Evolutionary conservation across 2,329 filamentous ascomycete genomes (phyloP), one percentile per base, ranked within the genome.

Genomic region (Hortaea sp.): DNA sequence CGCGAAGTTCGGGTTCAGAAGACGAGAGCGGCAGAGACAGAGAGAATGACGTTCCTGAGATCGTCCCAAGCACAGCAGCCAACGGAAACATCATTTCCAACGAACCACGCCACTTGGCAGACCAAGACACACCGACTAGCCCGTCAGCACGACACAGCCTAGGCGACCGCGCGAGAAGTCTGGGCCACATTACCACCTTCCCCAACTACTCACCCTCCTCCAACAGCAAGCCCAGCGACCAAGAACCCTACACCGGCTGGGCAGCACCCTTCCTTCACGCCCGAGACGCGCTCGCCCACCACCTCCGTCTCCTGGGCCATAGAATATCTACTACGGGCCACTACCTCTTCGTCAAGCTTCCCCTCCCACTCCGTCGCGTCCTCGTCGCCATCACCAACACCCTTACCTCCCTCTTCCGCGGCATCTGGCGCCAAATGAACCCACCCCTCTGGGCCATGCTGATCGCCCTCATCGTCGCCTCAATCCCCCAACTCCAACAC

Each of bases 371-470:
- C 0, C 79, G 82, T 56, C 73, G 67, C 43, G 54, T 62, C 5
- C 58, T 81, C 4, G 65, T 69, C 7, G 68, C 63, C 27, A 52
- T 69, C 12, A 68, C 64, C 39, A 64, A 59, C 30, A 67, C 64
- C 38, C 44, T 69, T 29, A 57, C 56, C 65, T 76, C 64, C 51
- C 82, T 86, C 56, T 67, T 78, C 55, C 68, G 68, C 42, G 88
- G 88, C 44, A 63, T 89, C 9, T 92, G 85, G 85, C 84, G 85
- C 41, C 95, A 95, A 65, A 97, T 98, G 90, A 97, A 97, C 67
- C 90, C 92, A 38, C 92, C 92, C 1, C 80, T 98, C 28, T 97
- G 89, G 88, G 89, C 92, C 29, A 97, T 98, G 92, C 71, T 97
- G 31, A 72, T 82, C 35, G 87, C 92, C n/a, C 82, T 97, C 40